Conservation (phyloP, 148 eudicot genomes). For the Pouteria glomerata region DNA sequence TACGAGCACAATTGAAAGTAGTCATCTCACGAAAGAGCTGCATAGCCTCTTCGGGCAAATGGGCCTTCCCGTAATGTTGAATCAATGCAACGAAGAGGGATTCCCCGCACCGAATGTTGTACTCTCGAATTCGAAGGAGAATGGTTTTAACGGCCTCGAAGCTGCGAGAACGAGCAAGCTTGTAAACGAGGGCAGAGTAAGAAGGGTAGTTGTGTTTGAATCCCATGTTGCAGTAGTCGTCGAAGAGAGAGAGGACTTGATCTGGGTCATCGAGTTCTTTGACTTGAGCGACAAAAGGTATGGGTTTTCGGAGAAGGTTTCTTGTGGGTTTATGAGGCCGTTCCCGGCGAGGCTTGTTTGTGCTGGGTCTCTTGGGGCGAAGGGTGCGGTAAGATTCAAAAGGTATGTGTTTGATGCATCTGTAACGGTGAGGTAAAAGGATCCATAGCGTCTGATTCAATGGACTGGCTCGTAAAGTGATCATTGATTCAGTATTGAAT, state of each 20-base stretch:
- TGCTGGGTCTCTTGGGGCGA: not conserved
- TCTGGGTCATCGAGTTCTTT: conserved; percentile 58
- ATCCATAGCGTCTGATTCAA: not conserved
- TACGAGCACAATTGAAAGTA: conserved; percentile 54
- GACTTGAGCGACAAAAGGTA: conserved; percentile 57
- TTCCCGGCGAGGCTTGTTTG: not conserved
- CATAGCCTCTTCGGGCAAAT: conserved; percentile 46
- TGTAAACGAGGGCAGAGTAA: conserved; percentile 77
- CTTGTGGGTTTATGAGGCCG: conserved; percentile 8
- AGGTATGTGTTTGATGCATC: not conserved
- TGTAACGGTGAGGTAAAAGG: not conserved
- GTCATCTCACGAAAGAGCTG: conserved; percentile 51
- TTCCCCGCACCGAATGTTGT: conserved; percentile 63
- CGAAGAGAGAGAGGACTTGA: conserved; percentile 54
- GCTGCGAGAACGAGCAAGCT: conserved; percentile 55
- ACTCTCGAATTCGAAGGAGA: conserved; percentile 32
- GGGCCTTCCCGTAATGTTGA: conserved; percentile 59
- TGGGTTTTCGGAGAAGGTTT: conserved; percentile 27
- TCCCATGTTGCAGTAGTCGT: conserved; percentile 43
- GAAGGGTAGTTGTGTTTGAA: conserved; percentile 81
- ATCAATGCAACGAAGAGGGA: conserved; percentile 63
- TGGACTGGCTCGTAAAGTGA: conserved; percentile 4
- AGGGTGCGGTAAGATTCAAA: conserved; percentile 10
- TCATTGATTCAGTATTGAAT: not conserved
- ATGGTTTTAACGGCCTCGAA: conserved; percentile 48